These are phyloP conservation scores for Chaetomiaceae sp. DNA, from an alignment of 2,329 filamentous ascomycete species.

Conservation along the genomic window DNA sequence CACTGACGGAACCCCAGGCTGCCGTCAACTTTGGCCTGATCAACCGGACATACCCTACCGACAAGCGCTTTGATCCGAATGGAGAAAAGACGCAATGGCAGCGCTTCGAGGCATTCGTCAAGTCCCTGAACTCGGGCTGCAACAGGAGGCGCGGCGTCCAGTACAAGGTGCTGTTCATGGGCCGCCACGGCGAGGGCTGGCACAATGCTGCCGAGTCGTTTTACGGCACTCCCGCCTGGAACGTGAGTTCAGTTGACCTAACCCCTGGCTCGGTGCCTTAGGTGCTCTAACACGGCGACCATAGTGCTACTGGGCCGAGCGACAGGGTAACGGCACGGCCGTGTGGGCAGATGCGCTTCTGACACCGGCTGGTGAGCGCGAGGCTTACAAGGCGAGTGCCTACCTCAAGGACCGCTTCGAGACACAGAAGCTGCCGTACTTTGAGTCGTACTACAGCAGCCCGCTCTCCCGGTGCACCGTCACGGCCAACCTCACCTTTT, in stretches of 20 bases:
- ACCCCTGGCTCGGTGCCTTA: background rate
- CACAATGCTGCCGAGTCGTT: slow-evolving; percentile 6
- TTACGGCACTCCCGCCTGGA: slow-evolving; percentile 6
- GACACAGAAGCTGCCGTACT: slow-evolving; percentile 1
- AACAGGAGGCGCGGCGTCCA: background rate
- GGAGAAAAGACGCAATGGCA: background rate
- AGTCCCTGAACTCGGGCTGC: background rate
- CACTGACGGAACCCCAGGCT: background rate
- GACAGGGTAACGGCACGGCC: background rate
- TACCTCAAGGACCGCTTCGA: background rate
- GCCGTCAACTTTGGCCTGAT: background rate
- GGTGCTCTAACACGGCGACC: background rate
- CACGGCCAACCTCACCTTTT: slow-evolving; percentile 1
- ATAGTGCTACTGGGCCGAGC: slow-evolving; percentile 1
- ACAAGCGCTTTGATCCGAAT: background rate
- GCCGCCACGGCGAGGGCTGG: slow-evolving; percentile 3
- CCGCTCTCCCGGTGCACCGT: background rate
- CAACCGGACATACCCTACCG: background rate
- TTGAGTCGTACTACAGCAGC: background rate
- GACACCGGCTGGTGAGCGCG: background rate
- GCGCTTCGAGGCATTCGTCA: background rate
- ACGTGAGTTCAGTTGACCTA: background rate
- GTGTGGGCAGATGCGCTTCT: background rate
- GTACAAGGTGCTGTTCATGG: slow-evolving; percentile 3
- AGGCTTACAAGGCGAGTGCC: slow-evolving; percentile 1